Conservation (phyloP, 352 stramenopile species). For the Saprolegnia parasitica region DNA sequence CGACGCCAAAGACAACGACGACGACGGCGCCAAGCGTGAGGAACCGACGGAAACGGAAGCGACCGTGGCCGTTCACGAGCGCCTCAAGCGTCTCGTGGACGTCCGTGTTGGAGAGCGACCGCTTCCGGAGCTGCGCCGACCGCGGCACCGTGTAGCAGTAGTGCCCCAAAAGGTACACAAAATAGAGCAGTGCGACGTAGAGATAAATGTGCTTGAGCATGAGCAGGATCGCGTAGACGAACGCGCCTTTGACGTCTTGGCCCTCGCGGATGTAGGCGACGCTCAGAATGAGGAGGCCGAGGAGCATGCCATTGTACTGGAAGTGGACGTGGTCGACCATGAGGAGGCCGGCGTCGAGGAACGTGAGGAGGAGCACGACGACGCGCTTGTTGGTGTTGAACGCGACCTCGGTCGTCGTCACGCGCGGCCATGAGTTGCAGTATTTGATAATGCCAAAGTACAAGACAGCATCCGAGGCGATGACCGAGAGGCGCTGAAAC, state of each 20-base stretch:
- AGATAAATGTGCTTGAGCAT: conserved; percentile 98
- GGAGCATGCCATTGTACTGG: conserved; percentile 98
- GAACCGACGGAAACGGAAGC: conserved; percentile 70
- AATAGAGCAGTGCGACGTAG: conserved; percentile 93
- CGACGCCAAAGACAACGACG: conserved; percentile 67
- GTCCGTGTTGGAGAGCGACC: conserved; percentile 68
- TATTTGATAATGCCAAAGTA: conserved; percentile 77
- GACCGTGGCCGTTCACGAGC: conserved; percentile 48
- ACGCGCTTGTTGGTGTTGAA: conserved; percentile 42
- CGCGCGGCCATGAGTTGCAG: conserved; percentile 74
- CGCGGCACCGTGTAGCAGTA: conserved; percentile 70
- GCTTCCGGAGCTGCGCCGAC: conserved; percentile 35
- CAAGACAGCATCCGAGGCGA: conserved; percentile 85
- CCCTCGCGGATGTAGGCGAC: conserved; percentile 73
- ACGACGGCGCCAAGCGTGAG: conserved; percentile 80
- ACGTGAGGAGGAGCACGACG: conserved; percentile 79
- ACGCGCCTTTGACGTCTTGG: conserved; percentile 80
- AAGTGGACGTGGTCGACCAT: conserved; percentile 99
- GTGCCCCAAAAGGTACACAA: conserved; percentile 91
- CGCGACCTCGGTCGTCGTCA: conserved; percentile 60
- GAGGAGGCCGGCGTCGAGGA: conserved; percentile 91
- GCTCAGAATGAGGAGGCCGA: conserved; percentile 92
- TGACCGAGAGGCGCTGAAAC: conserved; percentile 93
- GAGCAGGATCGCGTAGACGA: conserved; percentile 90
- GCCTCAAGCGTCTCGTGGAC: conserved; percentile 61